Conservation (phyloP, 192 early-diverging fungal genomes). For the Backusella sp. region DNA sequence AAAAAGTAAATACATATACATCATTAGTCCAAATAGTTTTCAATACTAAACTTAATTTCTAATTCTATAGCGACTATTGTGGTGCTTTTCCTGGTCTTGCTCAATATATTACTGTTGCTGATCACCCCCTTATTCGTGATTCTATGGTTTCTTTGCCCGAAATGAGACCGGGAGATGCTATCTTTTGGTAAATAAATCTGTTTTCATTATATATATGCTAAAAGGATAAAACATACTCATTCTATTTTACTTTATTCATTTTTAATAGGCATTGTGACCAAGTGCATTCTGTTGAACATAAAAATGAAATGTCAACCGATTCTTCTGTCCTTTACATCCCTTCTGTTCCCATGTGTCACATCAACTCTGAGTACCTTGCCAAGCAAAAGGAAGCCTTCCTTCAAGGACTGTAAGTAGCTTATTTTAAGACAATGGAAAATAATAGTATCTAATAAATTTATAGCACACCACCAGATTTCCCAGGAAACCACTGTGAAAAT, state of each 20-base stretch:
- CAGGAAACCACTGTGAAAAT: slow-evolving; percentile 25
- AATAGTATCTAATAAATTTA: background rate
- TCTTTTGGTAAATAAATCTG: slow-evolving; percentile 24
- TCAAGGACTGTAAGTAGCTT: slow-evolving; percentile 19
- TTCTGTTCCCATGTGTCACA: slow-evolving; percentile 23
- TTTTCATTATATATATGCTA: background rate
- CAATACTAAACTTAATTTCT: background rate
- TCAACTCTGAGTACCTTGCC: slow-evolving; percentile 18
- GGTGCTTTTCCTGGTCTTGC: slow-evolving; percentile 21
- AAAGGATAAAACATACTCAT: background rate
- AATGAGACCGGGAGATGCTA: slow-evolving; percentile 30
- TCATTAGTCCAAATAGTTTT: background rate
- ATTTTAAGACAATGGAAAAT: background rate
- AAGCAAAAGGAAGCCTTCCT: slow-evolving; percentile 21
- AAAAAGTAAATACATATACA: background rate
- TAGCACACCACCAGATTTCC: slow-evolving; percentile 34
- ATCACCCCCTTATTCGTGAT: slow-evolving; percentile 29
- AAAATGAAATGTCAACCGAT: slow-evolving; percentile 21
- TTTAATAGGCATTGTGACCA: slow-evolving; percentile 18
- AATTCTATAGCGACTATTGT: slow-evolving; percentile 11
- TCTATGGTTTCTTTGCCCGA: slow-evolving; percentile 25
- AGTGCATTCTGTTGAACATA: slow-evolving; percentile 29
- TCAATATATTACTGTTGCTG: slow-evolving; percentile 16
- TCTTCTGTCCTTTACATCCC: slow-evolving; percentile 36
- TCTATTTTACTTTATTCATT: background rate